Evolutionary conservation across 2,329 filamentous ascomycete genomes (phyloP), one percentile per base, ranked within the genome.

Genomic region (Penicillium sp.): DNA sequence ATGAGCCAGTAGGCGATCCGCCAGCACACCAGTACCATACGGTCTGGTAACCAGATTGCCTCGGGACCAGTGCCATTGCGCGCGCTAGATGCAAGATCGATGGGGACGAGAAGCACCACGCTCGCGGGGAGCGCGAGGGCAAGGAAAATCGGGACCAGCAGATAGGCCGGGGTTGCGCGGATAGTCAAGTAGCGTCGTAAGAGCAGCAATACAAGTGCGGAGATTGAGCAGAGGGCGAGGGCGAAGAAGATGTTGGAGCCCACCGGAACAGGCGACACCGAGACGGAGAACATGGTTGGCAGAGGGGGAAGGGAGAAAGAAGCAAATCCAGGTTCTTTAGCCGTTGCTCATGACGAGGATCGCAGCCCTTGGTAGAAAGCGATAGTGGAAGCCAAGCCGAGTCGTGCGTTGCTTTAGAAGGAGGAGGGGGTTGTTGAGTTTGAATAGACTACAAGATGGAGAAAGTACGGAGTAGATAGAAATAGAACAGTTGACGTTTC

Each of bases 1-100:
- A 94, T 98, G 58, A 99, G 83, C 95, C 95, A 99, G 79, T 99
- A 99, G 22, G 90, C 89, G 66, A 99, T 94, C 73, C 94, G 87
- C 95, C 95, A 99, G 60, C 90, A 89, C 26, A 97, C 92, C 71
- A 96, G 82, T 52, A 97, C 82, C 30, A 93, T 85, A 53, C 88
- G 82, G 66, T 90, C 83, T 5, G 91, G 90, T 37, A 99, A 84
- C 92, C 93, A 97, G 72, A 99, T 91, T 37, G 93, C 95, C 68
- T 89, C 86, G 16, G 86, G 84, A 16, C 85, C 87, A 76, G 90
- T 89, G 62, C 90, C 88, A 54, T 88, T 87, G 52, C 87, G 85
- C 25, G 91, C 89, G 73, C 87, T 94, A 6, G 93, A 97, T 1
- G 94, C 93, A 67, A 99, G 87, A 77, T 99, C 95, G 76, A 99